Evolutionary conservation across 2,329 filamentous ascomycete species (phyloP), one percentile per base, ranked within the genome.

Genomic region (Fusarium sp.): DNA sequence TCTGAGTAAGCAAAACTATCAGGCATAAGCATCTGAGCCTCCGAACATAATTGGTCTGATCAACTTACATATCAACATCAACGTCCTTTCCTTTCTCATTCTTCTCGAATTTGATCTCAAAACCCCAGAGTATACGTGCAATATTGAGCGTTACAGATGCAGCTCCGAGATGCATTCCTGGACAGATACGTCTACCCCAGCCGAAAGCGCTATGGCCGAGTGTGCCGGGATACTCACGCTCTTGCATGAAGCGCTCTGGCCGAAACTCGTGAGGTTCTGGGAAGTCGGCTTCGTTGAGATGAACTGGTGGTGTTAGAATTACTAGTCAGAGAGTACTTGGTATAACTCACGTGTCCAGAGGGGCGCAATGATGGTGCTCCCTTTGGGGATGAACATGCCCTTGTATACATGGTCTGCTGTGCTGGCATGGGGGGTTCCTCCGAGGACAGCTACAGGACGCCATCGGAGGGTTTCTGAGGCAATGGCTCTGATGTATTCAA

Each of bases 61-160:
- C 46, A 2, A 46, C 78, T 76, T 26, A 81, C 80, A 80, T 81
- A 30, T 82, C 79, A 2, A 79, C 78, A 0, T 80, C 78, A 13
- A 80, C 61, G 3, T 78, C 66, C 11, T 67, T 61, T 0, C 75
- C 78, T 13, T 74, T 72, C 13, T 71, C 68, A 7, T 78, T 67
- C 50, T 74, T 75, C 1, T 69, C 77, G 0, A 76, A 75, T 1
- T 61, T 63, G 7, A 83, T 72, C 0, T 83, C 71, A 53, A 87
- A 88, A 0, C 80, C 86, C 87, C 86, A 89, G 0, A 89, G 71
- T 0, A 85, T 75, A 4, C 82, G 79, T 0, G 83, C 79, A 20
- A 86, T 80, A 43, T 79, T 81, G 3, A 84, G 74, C 11, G 79
- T 78, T 0, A 88, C 77, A 0, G 81, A 86, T 0, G 84, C 81